Evolutionary conservation across 1,284 basidiomycete species (phyloP), one percentile per base, ranked within the genome.

Genomic region (Neolentinus lepideus): DNA sequence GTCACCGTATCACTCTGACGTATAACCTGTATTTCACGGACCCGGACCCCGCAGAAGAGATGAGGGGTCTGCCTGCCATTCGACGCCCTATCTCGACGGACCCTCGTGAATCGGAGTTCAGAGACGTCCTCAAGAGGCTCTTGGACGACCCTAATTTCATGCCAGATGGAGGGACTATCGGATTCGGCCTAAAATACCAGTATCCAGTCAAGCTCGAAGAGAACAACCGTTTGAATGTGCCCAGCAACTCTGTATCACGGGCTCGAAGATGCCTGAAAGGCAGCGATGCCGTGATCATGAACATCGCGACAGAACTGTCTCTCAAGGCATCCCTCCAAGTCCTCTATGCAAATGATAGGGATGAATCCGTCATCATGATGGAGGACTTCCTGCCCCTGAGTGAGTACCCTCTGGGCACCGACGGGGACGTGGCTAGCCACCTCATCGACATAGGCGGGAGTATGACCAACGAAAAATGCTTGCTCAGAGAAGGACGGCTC

Each of bases 1-100:
- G 76, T 0, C 64, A 69, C 50, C 70, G 73, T 1, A 60, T 79
- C 27, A 77, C 73, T 1, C 60, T 79, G 51, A 72, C 75, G 0
- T 77, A 73, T 57, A 71, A 71, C 56, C 65, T 76, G 24, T 67
- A 70, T 54, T 62, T 67, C 25, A 53, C 25, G 31, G 16, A 38
- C 16, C 33, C 33, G 9, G 33, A 35, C n/a, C n/a, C n/a, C n/a
- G n/a, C n/a, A n/a, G n/a, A n/a, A n/a, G n/a, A n/a, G n/a, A n/a
- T n/a, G n/a, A n/a, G n/a, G n/a, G n/a, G n/a, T n/a, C n/a, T n/a
- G n/a, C n/a, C n/a, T n/a, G n/a, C n/a, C n/a, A n/a, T n/a, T n/a
- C n/a, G n/a, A n/a, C n/a, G n/a, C n/a, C n/a, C n/a, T n/a, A n/a
- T n/a, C n/a, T 35, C 33, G 33, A 35, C 9, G 16, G 16, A 9